Percentiles rank a stretch among this genome's conserved stretches.
These are phyloP conservation scores for Chalciporus sp. DNA, from an alignment of 1,284 basidiomycete species.

Conservation along the genomic window DNA sequence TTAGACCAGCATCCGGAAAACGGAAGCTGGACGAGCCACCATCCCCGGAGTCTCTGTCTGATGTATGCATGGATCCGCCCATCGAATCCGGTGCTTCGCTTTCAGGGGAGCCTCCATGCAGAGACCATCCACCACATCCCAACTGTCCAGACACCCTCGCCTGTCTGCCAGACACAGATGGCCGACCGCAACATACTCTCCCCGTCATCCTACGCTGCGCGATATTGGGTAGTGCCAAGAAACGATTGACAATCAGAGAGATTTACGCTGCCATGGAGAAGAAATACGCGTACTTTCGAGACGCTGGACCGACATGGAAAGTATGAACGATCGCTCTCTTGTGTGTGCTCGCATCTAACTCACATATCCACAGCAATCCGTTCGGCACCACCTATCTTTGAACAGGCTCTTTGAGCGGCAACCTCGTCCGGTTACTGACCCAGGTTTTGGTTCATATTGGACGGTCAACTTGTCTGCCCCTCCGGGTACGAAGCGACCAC, in stretches of 20 bases:
- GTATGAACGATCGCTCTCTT: constrained; percentile 37
- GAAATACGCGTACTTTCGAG: constrained; percentile 78
- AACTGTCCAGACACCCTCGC: constrained; percentile 75
- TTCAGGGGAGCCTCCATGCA: constrained; percentile 17
- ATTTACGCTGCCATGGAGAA: constrained; percentile 83
- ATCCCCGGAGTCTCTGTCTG: constrained; percentile 30
- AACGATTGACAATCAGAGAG: constrained; percentile 77
- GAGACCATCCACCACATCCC: constrained; percentile 62
- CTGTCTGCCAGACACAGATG: constrained; percentile 75
- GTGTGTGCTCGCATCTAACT: constrained; percentile 2
- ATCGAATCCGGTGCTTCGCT: constrained; percentile 4
- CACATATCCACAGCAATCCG: constrained; percentile 65
- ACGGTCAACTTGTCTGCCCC: constrained; percentile 78
- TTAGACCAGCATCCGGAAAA: constrained; percentile 19
- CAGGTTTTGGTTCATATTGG: constrained; percentile 84
- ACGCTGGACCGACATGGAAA: constrained; percentile 80
- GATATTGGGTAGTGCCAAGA: constrained; percentile 72
- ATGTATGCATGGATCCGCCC: constrained; percentile 20
- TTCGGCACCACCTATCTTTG: constrained; percentile 76
- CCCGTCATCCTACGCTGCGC: constrained; percentile 80
- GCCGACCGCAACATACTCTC: constrained; percentile 76
- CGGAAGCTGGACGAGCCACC: constrained; percentile 17
- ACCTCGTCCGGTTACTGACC: constrained; percentile 76
- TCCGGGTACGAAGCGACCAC: constrained; percentile 78
- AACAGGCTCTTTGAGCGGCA: constrained; percentile 79